A percentile compares a stretch with the other conserved stretches of the same genome.
Evolutionary conservation across 768 basidiomycete genomes (phyloP).

Genomic region (Hericium coralloides): DNA sequence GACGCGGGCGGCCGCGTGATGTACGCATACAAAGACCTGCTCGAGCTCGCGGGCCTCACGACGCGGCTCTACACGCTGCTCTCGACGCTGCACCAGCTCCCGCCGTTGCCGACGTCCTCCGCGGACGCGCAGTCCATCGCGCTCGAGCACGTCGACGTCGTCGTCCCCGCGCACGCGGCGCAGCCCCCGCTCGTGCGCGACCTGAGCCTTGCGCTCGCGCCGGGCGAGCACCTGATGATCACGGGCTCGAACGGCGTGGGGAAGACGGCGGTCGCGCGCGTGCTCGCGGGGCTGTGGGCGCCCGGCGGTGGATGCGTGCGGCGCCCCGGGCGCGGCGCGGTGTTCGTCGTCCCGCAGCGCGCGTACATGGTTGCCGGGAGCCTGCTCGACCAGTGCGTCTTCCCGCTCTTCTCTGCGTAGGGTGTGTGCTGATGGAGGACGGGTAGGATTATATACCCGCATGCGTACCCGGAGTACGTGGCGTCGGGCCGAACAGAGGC

Average conservation of each 20-base stretch:
- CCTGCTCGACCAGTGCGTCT: constrained; percentile 69
- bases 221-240: constrained; percentile 86
- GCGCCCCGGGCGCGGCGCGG: constrained; percentile 23
- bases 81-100: constrained; percentile 74
- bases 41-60: constrained; percentile 92
- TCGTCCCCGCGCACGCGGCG: constrained; percentile 33
- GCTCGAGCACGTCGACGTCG: constrained; percentile 61
- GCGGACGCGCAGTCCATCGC: constrained; percentile 39
- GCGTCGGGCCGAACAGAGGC: constrained; percentile 49
- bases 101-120: constrained; percentile 35
- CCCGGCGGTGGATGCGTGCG: constrained; percentile 29
- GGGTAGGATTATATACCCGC: constrained; percentile 74
- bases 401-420: not conserved
- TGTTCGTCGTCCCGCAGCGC: constrained; percentile 88
- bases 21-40: constrained; percentile 94
- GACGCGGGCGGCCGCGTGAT: constrained; percentile 94
- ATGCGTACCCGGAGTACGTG: constrained; percentile 68
- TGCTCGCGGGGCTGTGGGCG: constrained; percentile 87
- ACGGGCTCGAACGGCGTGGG: constrained; percentile 91
- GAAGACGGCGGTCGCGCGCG: constrained; percentile 82
- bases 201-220: constrained; percentile 50
- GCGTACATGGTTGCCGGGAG: constrained; percentile 88
- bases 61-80: constrained; percentile 83
- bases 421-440: not conserved
- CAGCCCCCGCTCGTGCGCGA: constrained; percentile 47